Evolutionary conservation across 1,284 basidiomycete genomes (phyloP).

Genomic region (Ceratobasidium sp.): DNA sequence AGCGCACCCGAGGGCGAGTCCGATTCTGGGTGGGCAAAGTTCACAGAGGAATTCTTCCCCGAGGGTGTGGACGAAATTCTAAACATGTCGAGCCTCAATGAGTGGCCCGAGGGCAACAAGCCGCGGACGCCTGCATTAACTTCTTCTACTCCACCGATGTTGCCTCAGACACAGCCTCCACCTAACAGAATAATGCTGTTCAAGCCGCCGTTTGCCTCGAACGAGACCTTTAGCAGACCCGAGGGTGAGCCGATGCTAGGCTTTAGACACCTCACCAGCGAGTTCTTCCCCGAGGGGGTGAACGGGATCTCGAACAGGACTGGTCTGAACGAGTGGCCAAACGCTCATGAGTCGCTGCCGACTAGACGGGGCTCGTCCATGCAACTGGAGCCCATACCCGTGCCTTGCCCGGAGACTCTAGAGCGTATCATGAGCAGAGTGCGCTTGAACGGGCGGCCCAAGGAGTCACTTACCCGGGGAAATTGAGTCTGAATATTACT

Average conservation of each 20-base stretch:
- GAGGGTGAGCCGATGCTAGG: conserved; percentile 1
- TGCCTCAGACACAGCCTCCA: conserved; percentile 15
- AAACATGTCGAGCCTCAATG: conserved; percentile 4
- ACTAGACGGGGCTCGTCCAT: too few relatives aligned
- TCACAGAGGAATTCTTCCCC: conserved; percentile 29
- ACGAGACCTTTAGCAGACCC: background rate
- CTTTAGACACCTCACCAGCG: conserved; percentile 18
- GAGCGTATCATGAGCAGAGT: background rate
- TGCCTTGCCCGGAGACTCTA: background rate
- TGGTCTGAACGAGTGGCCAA: conserved; percentile 25
- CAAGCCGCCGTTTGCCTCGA: background rate
- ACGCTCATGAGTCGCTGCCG: conserved; percentile 7
- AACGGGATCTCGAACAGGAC: conserved; percentile 4
- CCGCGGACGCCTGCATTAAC: too few relatives aligned
- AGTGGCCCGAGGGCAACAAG: conserved; percentile 17
- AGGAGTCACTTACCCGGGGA: conserved; percentile 4
- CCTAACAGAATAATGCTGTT: conserved; percentile 17
- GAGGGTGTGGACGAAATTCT: conserved; percentile 8
- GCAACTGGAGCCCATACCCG: background rate
- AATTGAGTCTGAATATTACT: background rate
- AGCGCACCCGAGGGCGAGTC: background rate
- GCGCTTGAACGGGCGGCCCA: too few relatives aligned
- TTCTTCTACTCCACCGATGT: background rate
- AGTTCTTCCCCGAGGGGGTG: conserved; percentile 21
- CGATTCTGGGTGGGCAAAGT: conserved; percentile 7